Evolutionary conservation across 1,139 yeast species (phyloP).

Genomic region (Saccharomycopsis hybrid): DNA sequence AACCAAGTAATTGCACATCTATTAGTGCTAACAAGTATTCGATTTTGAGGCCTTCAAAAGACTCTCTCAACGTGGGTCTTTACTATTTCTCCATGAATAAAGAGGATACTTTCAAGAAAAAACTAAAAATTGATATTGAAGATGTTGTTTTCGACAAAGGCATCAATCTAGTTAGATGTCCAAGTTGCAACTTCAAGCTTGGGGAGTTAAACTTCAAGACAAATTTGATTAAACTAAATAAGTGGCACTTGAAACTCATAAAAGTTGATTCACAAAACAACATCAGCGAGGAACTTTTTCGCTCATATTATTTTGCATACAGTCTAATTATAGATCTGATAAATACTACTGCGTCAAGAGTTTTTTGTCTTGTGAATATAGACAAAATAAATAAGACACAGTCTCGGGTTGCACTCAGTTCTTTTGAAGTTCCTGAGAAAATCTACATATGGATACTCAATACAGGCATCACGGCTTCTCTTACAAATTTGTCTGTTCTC

Average conservation of each 20-base stretch:
- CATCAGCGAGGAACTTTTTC: constrained; percentile 27
- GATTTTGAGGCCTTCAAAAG: constrained; percentile 40
- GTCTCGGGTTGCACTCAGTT: too few species aligned
- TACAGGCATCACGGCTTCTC: constrained; percentile 36
- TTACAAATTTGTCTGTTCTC: constrained; percentile 25
- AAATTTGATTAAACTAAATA: constrained; percentile 39
- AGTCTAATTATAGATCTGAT: constrained; percentile 39
- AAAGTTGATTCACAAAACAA: too few species aligned
- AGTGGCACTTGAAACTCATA: constrained; percentile 56
- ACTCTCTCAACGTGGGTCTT: constrained; percentile 48
- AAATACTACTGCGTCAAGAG: constrained; percentile 41
- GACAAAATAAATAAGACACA: not conserved
- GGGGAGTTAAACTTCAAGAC: constrained; percentile 33
- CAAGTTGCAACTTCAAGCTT: constrained; percentile 29
- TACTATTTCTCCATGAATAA: constrained; percentile 46
- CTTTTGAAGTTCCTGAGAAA: constrained; percentile 23
- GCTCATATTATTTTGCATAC: constrained; percentile 34
- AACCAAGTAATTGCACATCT: constrained; percentile 21
- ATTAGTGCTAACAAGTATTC: constrained; percentile 22
- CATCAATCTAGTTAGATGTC: constrained; percentile 26
- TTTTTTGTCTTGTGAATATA: constrained; percentile 30
- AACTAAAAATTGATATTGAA: constrained; percentile 8
- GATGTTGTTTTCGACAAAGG: constrained; percentile 13
- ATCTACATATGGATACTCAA: constrained; percentile 53
- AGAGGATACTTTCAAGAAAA: constrained; percentile 22